A percentile compares a stretch with the other conserved stretches of the same genome.
phyloP scores from a whole-genome alignment of 78 protist species.

The Cavenderia fasciculata region DNA sequence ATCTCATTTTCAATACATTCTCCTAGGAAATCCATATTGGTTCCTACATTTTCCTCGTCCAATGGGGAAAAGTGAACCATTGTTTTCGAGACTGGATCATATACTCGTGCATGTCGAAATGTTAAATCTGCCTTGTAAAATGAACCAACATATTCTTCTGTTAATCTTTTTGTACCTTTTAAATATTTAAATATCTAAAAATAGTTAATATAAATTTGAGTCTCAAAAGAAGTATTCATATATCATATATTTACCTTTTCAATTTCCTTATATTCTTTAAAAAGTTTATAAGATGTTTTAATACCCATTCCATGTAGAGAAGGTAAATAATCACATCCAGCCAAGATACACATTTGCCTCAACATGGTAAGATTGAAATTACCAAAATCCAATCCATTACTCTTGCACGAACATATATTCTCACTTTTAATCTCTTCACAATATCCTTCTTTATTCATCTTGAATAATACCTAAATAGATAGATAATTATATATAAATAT shows the following conservation, averaged over 20 bases:
- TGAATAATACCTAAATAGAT: conserved; percentile 54
- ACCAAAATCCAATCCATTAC: conserved; percentile 20
- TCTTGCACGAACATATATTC: conserved; percentile 29
- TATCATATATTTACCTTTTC: conserved; percentile 25
- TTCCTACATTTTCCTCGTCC: conserved; percentile 4
- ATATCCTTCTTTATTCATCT: conserved; percentile 86
- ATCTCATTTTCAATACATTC: conserved; percentile 16
- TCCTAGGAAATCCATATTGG: conserved; percentile 26
- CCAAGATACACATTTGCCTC: conserved; percentile 90
- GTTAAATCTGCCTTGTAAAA: conserved; percentile 84
- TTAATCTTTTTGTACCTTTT: conserved; percentile 6
- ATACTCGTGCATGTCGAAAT: conserved; percentile 86
- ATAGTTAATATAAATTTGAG: neutral
- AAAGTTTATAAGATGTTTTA: conserved; percentile 85
- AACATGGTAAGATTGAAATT: conserved; percentile 54
- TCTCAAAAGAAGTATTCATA: neutral
- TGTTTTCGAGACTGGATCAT: conserved; percentile 59
- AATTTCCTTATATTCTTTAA: conserved; percentile 47
- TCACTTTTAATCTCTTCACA: conserved; percentile 60
- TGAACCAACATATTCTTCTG: conserved; percentile 66
- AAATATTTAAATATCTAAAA: conserved; percentile 11
- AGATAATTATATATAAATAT: neutral
- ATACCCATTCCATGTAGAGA: conserved; percentile 93
- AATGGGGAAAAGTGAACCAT: conserved; percentile 43
- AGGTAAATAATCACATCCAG: conserved; percentile 98